Evolutionary conservation across 345 rosid genomes (phyloP), one percentile per base, ranked within the genome.

Genomic region (Ceriops zippeliana): DNA sequence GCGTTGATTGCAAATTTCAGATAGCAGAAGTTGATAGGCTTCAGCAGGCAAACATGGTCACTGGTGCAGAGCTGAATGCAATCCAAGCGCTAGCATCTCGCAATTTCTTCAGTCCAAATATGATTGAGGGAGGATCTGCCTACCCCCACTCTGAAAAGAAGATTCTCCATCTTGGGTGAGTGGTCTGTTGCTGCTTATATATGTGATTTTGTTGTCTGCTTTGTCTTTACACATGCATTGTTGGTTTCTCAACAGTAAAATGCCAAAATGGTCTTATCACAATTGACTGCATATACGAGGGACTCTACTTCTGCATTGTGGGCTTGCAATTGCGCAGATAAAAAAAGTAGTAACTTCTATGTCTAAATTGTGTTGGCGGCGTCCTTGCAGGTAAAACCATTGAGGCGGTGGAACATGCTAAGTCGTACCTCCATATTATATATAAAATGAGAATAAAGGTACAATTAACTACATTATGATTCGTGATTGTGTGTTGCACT

Each of bases 1-100:
- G 49, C 49, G 49, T 42, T 42, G 4, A 2, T 30, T n/a, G 21
- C n/a, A 1, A 30, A 38, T 6, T n/a, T 54, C 83, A 95, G 98
- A 86, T 92, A 65, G 87, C 90, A 52, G 98, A 95, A 74, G 75
- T 90, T 6, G 99, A 92, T 84, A 90, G 96, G 89, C 69, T 85
- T 70, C 86, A 91, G 52, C 86, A 87, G 73, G 87, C 86, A 26
- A 87, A 82, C 83, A 86, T 92, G 90, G 93, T 87, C 22, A 80
- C 57, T 46, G 88, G 88, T 16, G 77, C 83, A 53, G 96, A 92
- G 84, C 81, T 92, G 22, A 89, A 81, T 54, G 92, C 89, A 2
- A 86, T 95, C 22, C 93, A 95, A 15, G 99, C 91, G 4, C 78
- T 89, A 67, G 86, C 91, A 52, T 87, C 96, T 53, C 90, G 92